Evolutionary conservation across 805 yeast genomes (phyloP).

Genomic region (Spencermartinsiella europaea): DNA sequence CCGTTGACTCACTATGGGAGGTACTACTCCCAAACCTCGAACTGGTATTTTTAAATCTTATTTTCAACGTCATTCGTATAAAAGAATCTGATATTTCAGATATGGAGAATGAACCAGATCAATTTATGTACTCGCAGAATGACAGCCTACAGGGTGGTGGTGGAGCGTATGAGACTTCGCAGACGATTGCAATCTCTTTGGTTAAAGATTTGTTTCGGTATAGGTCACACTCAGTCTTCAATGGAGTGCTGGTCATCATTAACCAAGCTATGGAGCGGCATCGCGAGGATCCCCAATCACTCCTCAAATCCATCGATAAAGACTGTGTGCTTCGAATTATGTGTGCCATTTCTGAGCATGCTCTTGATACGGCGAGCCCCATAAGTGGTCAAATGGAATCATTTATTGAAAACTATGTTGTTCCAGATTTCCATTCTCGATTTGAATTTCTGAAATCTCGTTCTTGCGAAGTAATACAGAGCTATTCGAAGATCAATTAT

Average conservation of each 20-base stretch:
- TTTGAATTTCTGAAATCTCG: slow-evolving; percentile 62
- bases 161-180: slow-evolving; percentile 51
- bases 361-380: slow-evolving; percentile 45
- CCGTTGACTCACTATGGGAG: slow-evolving; percentile 12
- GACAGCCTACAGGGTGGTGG: slow-evolving; percentile 52
- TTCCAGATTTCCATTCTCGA: slow-evolving; percentile 63
- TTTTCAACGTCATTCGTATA: slow-evolving; percentile 32
- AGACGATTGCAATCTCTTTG: slow-evolving; percentile 4
- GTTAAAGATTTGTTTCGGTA: slow-evolving; percentile 4
- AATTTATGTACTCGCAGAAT: slow-evolving; percentile 68
- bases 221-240: slow-evolving; percentile 7
- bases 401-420: slow-evolving; percentile 54
- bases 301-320: slow-evolving; percentile 56
- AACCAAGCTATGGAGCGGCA: slow-evolving; percentile 9
- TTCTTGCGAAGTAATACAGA: slow-evolving; percentile 43
- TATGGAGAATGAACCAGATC: slow-evolving; percentile 82
- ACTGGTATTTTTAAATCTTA: slow-evolving; percentile 7
- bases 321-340: slow-evolving; percentile 76
- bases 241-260: slow-evolving; percentile 8
- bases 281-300: slow-evolving; percentile 31
- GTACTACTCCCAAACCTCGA: slow-evolving; percentile 6
- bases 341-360: slow-evolving; percentile 46
- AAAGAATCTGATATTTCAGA: slow-evolving; percentile 58
- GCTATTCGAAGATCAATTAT: slow-evolving; percentile 57
- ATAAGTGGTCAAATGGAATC: slow-evolving; percentile 52